These are phyloP conservation scores for Clohesyomyces aquaticus DNA, from an alignment of 495 filamentous ascomycete genomes.

Conservation along the genomic window DNA sequence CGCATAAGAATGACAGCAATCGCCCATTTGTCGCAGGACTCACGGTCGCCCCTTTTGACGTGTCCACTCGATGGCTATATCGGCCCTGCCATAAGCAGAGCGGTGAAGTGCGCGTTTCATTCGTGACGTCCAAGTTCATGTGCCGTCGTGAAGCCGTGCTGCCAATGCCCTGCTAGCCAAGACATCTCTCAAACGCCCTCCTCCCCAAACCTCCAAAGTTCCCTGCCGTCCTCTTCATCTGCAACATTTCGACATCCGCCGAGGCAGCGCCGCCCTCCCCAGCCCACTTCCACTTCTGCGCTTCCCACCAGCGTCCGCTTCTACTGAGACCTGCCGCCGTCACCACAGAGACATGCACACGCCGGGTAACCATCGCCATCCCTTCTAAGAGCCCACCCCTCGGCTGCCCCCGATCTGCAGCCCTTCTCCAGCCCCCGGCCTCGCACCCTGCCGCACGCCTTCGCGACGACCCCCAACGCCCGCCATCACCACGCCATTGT, in stretches of 20 bases:
- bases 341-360: conserved; percentile 18
- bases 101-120: background rate
- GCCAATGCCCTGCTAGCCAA: too few species aligned
- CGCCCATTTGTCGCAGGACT: background rate
- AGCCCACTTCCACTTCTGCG: background rate
- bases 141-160: background rate
- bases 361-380: conserved; percentile 11
- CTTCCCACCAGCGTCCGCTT: background rate
- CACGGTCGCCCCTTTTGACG: background rate
- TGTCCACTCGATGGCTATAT: background rate
- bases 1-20: too few species aligned
- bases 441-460: conserved; percentile 11
- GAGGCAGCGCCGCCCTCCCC: background rate
- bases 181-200: conserved; percentile 2
- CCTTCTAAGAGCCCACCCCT: conserved; percentile 14
- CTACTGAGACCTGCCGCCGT: background rate
- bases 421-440: conserved; percentile 13
- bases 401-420: conserved; percentile 1
- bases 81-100: background rate
- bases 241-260: too few species aligned
- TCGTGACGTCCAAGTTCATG: background rate
- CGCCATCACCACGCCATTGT: background rate
- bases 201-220: background rate
- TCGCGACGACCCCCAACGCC: background rate
- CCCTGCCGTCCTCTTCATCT: too few species aligned